Base-by-base conservation (phyloP, 192 early-diverging fungal genomes). In the Coemansia sp. region DNA sequence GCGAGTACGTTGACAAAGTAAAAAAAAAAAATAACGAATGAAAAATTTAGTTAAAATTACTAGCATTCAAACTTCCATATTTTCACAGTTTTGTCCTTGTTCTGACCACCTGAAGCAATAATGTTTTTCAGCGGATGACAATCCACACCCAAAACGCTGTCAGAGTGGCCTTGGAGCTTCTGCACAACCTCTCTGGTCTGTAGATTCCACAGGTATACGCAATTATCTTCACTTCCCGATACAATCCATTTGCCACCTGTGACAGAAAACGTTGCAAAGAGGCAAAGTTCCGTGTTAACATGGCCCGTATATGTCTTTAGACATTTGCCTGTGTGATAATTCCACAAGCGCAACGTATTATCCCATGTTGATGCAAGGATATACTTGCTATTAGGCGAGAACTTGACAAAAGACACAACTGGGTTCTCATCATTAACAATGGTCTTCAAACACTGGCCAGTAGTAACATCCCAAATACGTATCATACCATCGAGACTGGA, bases 371-470 rank as follows among this genome's bases (percentile, higher is more conserved):
- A 89, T 8, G 97, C 94, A 42, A 99, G 84, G 64, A 99, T 94
- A 71, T 94, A 99, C 84, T 98, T 97, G 60, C 96, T 94, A 76
- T 99, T 99, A 33, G 97, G 97, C 30, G 96, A 98, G 74, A 99
- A 99, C 75, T 95, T 95, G 14, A 95, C 95, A 85, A 93, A 97
- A 6, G 94, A 94, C 87, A 98, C 96, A 19, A 92, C 90, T 54
- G 94, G 96, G 63, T 95, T 96, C 66, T 92, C 91, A 70, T 97
- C 96, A 72, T 95, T 93, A 19, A 99, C 90, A 25, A 99, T 79
- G 4, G 97, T 99, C 76, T 97, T 98, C 10, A 98, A 87, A 69
- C 95, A 97, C 75, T 97, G 93, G 36, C 97, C 96, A n/a, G 95
- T 93, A 39, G 90, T 87, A 27, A 93, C 93, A 75, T 99, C 97